Base-by-base conservation (phyloP, 2,329 filamentous ascomycete genomes). In the Lachnum nothofagi region DNA sequence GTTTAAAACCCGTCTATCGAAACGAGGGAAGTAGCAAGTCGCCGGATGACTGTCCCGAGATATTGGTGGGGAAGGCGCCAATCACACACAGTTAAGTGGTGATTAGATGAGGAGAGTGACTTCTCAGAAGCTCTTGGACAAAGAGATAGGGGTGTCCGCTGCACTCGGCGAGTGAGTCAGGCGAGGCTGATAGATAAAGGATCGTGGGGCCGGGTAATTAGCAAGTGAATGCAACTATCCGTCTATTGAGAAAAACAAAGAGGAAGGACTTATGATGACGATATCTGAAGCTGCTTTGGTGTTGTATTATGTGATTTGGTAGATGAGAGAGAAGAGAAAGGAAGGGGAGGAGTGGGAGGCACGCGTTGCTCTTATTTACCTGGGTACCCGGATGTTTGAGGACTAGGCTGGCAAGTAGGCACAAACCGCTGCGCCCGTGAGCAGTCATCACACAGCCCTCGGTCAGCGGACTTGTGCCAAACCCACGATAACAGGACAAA, bases 41-140 rank as follows among this genome's bases (percentile, higher is more conserved):
- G 46, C 55, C 55, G 55, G 49, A 52, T 59, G 57, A 58, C 57
- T 58, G 51, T 52, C 14, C n/a, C 31, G 24, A 44, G 34, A 27
- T 29, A 31, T 44, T 20, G 22, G 48, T 31, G 45, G 45, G 50
- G 48, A 51, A 54, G 48, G 49, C 37, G 34, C 51, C 23, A 46
- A 53, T 49, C 54, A 58, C 53, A 48, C 56, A 58, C 56, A 58
- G 23, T 51, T 25, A 58, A 58, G 56, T 58, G 56, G 54, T 58
- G 48, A 40, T 46, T 24, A 33, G 43, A 43, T 49, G 9, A 19
- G 19, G 14, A n/a, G 20, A 34, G 24, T 40, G 50, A 52, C 42
- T 44, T 43, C 44, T 38, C 17, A 34, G 35, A 12, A 39, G 27
- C 25, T 31, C 34, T 31, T 27, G 49, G 42, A 52, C 51, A 56